phyloP scores from a whole-genome alignment of 2,329 filamentous ascomycete species.

The Arthroderma sp. region DNA sequence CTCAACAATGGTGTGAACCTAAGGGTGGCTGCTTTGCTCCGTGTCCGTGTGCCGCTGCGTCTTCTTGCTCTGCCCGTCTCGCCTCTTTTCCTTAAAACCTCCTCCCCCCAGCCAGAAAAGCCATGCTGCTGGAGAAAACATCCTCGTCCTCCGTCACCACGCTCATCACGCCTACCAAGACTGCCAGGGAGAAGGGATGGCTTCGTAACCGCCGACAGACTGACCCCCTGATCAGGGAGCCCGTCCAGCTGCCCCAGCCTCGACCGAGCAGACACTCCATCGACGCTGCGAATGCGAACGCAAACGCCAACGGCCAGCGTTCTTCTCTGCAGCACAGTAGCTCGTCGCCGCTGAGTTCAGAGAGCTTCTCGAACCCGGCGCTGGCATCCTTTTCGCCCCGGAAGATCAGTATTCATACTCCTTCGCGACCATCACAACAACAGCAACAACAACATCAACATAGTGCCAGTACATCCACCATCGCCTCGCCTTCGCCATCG shows the following conservation, averaged over 20 bases:
- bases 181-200: constrained; percentile 8
- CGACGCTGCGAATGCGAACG: constrained; percentile 8
- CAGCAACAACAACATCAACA: constrained; percentile 6
- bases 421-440: constrained; percentile 2
- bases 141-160: background rate
- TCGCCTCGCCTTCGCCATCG: constrained; percentile 16
- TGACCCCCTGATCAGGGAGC: constrained; percentile 10
- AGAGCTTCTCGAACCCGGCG: constrained; percentile 19
- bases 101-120: background rate
- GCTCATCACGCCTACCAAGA: background rate
- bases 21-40: background rate
- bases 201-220: constrained; percentile 11
- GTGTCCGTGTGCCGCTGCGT: background rate
- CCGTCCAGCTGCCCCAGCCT: background rate
- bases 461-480: background rate
- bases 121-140: constrained; percentile 1
- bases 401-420: constrained; percentile 13
- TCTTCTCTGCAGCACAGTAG: constrained; percentile 13
- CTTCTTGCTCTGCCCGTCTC: background rate
- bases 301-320: background rate
- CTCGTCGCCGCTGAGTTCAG: constrained; percentile 17
- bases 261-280: constrained; percentile 9
- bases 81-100: background rate
- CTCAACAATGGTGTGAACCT: background rate
- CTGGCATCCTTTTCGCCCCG: constrained; percentile 19